Conservation (phyloP, 2,329 filamentous ascomycete genomes). For the Exophiala bonariae region DNA sequence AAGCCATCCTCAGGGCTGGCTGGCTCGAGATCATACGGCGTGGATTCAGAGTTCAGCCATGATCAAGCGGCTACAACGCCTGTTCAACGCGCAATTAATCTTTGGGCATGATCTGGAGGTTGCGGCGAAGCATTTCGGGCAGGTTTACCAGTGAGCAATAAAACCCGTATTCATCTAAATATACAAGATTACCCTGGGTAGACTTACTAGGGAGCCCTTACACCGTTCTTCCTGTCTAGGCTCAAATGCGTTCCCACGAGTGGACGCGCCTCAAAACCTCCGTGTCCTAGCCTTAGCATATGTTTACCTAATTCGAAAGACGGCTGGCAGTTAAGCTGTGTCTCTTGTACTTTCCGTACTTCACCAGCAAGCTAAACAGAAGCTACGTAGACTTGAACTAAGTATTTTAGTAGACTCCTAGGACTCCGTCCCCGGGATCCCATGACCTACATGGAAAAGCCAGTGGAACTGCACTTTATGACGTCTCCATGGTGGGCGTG, state of each 20-base stretch:
- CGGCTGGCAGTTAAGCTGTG: constrained; percentile 3
- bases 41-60: constrained; percentile 38
- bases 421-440: constrained; percentile 2
- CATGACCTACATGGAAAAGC: constrained; percentile 1
- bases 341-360: constrained; percentile 1
- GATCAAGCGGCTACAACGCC: constrained; percentile 34
- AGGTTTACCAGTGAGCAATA: constrained; percentile 11
- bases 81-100: constrained; percentile 34
- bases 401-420: constrained; percentile 1
- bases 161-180: no score
- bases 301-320: constrained; percentile 2
- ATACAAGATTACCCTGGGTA: background rate
- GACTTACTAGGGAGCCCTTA: constrained; percentile 1
- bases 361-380: constrained; percentile 1
- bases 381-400: constrained; percentile 6
- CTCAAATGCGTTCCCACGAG: constrained; percentile 1
- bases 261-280: constrained; percentile 3
- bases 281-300: constrained; percentile 1
- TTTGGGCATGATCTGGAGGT: constrained; percentile 35
- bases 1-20: constrained; percentile 37
- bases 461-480: constrained; percentile 3
- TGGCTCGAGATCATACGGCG: constrained; percentile 38
- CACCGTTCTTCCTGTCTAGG: no score
- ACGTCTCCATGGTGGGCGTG: constrained; percentile 3
- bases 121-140: constrained; percentile 19